Evolutionary conservation across 441 rosid species (phyloP).

Genomic region (Dalechampia spathulata): DNA sequence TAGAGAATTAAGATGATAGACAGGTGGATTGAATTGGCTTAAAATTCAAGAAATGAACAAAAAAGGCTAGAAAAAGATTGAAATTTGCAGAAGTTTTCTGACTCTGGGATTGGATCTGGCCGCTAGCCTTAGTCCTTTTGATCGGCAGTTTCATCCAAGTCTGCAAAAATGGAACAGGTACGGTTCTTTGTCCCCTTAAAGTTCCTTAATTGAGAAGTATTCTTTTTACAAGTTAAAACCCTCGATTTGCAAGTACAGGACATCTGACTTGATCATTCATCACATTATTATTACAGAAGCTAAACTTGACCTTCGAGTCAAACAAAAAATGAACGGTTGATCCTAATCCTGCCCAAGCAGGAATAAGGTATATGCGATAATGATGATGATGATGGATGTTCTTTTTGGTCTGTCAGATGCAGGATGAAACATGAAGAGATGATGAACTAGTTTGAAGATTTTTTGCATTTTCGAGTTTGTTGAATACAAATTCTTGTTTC

Average conservation of each 20-base stretch:
- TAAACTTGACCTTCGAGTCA: no score
- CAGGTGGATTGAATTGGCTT: background rate
- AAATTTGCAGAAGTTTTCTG: background rate
- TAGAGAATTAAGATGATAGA: constrained; percentile 14
- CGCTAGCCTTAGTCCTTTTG: background rate
- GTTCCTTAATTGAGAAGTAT: background rate
- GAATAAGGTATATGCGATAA: no score
- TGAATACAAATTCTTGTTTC: constrained; percentile 7
- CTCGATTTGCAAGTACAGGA: no score
- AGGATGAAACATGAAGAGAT: constrained; percentile 19
- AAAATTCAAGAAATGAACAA: constrained; percentile 13
- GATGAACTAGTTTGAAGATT: constrained; percentile 18
- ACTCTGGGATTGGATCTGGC: background rate
- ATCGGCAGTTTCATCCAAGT: constrained; percentile 8
- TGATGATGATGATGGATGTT: no score
- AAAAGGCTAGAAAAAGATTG: constrained; percentile 6
- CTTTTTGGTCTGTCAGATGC: constrained; percentile 7
- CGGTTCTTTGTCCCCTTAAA: background rate
- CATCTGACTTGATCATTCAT: no score
- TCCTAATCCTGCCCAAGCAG: no score
- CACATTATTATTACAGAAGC: no score
- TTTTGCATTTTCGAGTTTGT: constrained; percentile 17
- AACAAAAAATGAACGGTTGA: no score
- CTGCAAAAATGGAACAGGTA: constrained; percentile 15
- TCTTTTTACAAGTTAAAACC: background rate